Evolutionary conservation across 345 rosid species (phyloP), one percentile per base, ranked within the genome.

Genomic region (Salix udensis): DNA sequence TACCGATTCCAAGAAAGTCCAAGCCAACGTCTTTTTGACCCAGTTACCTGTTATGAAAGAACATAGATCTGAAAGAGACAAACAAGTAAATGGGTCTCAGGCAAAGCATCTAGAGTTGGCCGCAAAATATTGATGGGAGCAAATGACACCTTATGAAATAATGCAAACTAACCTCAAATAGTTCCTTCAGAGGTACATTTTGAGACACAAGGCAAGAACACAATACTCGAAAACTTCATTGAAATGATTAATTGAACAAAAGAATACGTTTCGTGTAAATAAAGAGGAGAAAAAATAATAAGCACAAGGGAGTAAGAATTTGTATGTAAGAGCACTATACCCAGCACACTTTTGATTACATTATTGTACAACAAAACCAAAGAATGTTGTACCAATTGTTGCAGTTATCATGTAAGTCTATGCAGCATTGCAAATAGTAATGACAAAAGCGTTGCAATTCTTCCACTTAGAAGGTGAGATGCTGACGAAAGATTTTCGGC

Each of bases 401-500:
- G 52, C 55, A 68, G 64, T 19, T 61, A 69, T 83, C 84, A 86
- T 34, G 65, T 48, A 66, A 81, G 81, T 73, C 40, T 82, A 72
- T 81, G 78, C 78, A 89, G 72, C 77, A 88, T 13, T 14, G 77
- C 84, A 28, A 81, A 71, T 18, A 87, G 58, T 68, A 82, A 62
- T 0, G 65, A 83, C 81, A 86, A 82, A 77, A 83, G 40, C 39
- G 84, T 81, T 44, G 82, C 40, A 69, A 75, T 19, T 70, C 76
- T 76, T 16, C 82, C 79, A 1, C 40, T 70, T 37, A 68, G 53
- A 16, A 53, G 34, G 7, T 5, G 9, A 8, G 89, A 77, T 77
- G 84, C 87, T 1, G 87, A 79, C 53, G 84, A 85, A 67, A 94
- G 42, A 71, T 89, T 70, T 44, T 90, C 84, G 46, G 91, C 87